phyloP scores from a whole-genome alignment of 192 early-diverging fungal genomes.

The Coemansia sp. region DNA sequence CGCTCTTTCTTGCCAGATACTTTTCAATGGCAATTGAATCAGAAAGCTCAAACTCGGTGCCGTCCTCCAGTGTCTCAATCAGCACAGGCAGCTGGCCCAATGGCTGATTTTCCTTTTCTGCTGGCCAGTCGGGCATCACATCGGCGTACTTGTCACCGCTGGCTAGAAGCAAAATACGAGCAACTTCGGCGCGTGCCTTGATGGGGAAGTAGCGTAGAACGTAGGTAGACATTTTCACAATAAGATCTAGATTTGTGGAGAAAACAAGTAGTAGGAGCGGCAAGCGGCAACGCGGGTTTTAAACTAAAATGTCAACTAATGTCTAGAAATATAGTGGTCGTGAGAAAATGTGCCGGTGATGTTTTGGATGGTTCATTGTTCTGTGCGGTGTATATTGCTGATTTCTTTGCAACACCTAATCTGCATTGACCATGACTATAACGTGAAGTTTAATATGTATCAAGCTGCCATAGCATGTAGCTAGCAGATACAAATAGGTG shows the following conservation, averaged over 20 bases:
- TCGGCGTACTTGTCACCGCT: conserved; percentile 31
- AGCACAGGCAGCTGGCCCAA: conserved; percentile 55
- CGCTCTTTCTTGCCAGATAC: conserved; percentile 49
- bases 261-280: background rate
- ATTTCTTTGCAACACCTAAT: background rate
- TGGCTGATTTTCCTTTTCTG: conserved; percentile 44
- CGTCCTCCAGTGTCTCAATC: conserved; percentile 27
- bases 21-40: conserved; percentile 53
- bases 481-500: too few species aligned
- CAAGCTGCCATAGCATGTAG: too few species aligned
- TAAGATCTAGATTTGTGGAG: background rate
- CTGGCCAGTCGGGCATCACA: conserved; percentile 39
- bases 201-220: conserved; percentile 32
- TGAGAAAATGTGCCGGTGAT: background rate
- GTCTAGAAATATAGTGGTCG: background rate
- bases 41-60: conserved; percentile 30
- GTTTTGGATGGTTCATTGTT: background rate
- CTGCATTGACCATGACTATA: background rate
- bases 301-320: background rate
- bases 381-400: background rate
- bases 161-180: conserved; percentile 38
- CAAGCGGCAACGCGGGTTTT: background rate
- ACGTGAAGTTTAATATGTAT: background rate
- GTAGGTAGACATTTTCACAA: background rate
- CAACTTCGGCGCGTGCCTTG: conserved; percentile 26